Evolutionary conservation across 495 filamentous ascomycete genomes (phyloP), one percentile per base, ranked within the genome.

Genomic region (Staphylotrichum longicolle): DNA sequence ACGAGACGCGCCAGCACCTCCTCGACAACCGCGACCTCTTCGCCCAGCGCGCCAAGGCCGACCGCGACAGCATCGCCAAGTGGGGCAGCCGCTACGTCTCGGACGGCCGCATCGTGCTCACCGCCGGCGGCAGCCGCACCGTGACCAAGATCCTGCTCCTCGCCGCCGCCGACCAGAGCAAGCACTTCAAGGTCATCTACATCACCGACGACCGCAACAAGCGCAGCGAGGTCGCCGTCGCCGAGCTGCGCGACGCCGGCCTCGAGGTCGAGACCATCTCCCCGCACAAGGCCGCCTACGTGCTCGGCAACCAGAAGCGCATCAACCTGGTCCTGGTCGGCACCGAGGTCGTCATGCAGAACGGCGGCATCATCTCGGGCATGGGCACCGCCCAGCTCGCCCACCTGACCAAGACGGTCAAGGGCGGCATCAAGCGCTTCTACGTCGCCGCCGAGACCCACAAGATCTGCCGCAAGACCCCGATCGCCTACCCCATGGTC

Each of bases 401-500:
- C 1, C 75, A 90, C 51, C 78, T 96, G 51, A 90, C 91, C 46
- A 91, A 90, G 64, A 83, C 84, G 4, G 84, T 86, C 60, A 82
- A 84, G 5, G 70, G 69, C 40, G 60, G 65, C 12, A 63, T 62
- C 6, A 91, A 91, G 69, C 88, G 89, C 0, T 90, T 98, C 71
- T 96, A 92, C 69, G 92, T 96, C 32, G 91, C 91, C 7, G 90
- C 90, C 5, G 94, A 98, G 74, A 96, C 90, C 65, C 93, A 98
- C 77, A 98, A 96, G 74, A 40, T 77, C 56, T 71, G 69, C 58
- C 70, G 67, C 30, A 72, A 72, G 54, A 67, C 65, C 4, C 61
- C 69, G 1, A 63, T 67, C 7, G 50, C 58, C 12, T 54, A 71
- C 27, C 70, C 70, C 2, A 67, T 68, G 46, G 64, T 70, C 32